Percentiles rank a stretch among this genome's conserved stretches.
phyloP scores from a whole-genome alignment of 305 asterid genomes.

The Fraxinus dipetala region DNA sequence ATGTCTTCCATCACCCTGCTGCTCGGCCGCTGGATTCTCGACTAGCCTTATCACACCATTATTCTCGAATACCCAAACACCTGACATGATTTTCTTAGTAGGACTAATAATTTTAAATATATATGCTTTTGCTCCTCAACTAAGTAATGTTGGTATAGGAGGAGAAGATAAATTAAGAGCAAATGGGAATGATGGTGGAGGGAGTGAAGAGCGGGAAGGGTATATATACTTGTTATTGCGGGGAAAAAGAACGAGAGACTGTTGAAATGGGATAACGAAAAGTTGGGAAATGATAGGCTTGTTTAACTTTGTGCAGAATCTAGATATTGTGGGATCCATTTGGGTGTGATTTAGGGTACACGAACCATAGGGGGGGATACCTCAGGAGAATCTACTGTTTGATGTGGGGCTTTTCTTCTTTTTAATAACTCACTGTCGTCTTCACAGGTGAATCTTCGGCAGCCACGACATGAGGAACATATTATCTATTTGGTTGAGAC shows the following conservation, averaged over 20 bases:
- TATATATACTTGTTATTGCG: slow-evolving; percentile 40
- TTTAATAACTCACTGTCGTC: not conserved
- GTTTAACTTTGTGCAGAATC: slow-evolving; percentile 27
- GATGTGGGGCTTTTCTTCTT: slow-evolving; percentile 3
- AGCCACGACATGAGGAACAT: slow-evolving; percentile 8
- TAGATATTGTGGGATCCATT: slow-evolving; percentile 52
- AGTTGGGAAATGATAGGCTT: slow-evolving; percentile 37
- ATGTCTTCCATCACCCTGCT: slow-evolving; percentile 25
- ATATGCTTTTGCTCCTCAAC: not conserved
- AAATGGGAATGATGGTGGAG: slow-evolving; percentile 22
- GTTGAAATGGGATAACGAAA: slow-evolving; percentile 33
- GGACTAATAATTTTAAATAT: not conserved
- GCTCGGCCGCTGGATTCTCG: slow-evolving; percentile 54
- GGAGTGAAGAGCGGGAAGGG: slow-evolving; percentile 25
- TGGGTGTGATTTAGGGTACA: slow-evolving; percentile 34
- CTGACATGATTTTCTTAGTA: slow-evolving; percentile 47
- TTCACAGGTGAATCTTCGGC: slow-evolving; percentile 25
- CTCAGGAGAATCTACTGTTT: slow-evolving; percentile 28
- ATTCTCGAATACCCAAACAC: slow-evolving; percentile 83
- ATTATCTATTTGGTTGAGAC: not conserved
- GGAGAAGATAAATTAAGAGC: not conserved
- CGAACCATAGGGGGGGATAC: slow-evolving; percentile 18
- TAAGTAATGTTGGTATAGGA: not conserved
- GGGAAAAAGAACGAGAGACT: slow-evolving; percentile 24
- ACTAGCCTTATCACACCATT: slow-evolving; percentile 76